Conservation (phyloP, 495 filamentous ascomycete genomes). For the Penicillium bialowiezense region DNA sequence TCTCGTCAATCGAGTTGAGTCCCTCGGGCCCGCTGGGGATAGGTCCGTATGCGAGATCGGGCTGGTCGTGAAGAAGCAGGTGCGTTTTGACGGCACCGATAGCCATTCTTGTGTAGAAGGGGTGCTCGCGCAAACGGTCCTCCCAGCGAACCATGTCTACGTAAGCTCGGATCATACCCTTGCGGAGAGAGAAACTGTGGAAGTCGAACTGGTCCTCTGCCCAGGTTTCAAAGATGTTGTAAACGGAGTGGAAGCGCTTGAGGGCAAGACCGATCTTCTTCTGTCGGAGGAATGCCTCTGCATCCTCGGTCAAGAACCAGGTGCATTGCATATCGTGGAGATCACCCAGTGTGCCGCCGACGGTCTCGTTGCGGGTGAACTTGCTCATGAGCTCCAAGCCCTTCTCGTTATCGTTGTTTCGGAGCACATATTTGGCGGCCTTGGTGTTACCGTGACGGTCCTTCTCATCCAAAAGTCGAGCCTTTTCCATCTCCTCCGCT, state of each 20-base stretch:
- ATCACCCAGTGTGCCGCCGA: constrained; percentile 84
- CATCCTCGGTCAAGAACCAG: constrained; percentile 96
- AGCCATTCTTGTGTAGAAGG: constrained; percentile 87
- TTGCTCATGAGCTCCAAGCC: constrained; percentile 86
- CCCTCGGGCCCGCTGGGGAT: constrained; percentile 56
- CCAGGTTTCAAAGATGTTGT: constrained; percentile 95
- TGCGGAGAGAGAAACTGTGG: constrained; percentile 91
- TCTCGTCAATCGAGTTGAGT: constrained; percentile 53
- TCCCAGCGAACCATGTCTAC: constrained; percentile 97
- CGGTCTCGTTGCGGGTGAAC: constrained; percentile 88
- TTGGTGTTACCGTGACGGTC: constrained; percentile 99
- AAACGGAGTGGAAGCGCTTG: constrained; percentile 82
- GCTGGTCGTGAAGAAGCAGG: constrained; percentile 74
- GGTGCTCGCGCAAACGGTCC: constrained; percentile 83
- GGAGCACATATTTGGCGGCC: constrained; percentile 92
- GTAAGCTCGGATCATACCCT: constrained; percentile 93
- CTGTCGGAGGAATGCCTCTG: constrained; percentile 82
- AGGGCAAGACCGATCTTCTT: constrained; percentile 80
- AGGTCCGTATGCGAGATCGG: constrained; percentile 56
- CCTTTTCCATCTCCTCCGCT: constrained; percentile 83
- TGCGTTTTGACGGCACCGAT: constrained; percentile 79
- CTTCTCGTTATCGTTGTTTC: constrained; percentile 85
- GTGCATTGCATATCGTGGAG: constrained; percentile 98
- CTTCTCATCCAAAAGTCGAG: constrained; percentile 75
- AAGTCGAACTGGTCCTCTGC: constrained; percentile 99